Evolutionary conservation across 345 rosid species (phyloP), one percentile per base, ranked within the genome.

Genomic region (Cochlearia excelsa): DNA sequence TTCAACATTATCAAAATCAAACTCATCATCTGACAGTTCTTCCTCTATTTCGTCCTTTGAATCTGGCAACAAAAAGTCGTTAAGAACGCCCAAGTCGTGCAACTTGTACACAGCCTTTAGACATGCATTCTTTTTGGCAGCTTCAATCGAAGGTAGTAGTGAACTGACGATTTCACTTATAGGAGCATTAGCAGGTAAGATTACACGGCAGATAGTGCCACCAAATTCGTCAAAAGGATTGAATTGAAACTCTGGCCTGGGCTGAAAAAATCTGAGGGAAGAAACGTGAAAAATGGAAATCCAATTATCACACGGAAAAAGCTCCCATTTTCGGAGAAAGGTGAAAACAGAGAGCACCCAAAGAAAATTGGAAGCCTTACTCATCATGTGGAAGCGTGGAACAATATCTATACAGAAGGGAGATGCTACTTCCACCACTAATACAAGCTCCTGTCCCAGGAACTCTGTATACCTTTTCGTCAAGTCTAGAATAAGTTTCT

Each of bases 311-410:
- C 42, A 51, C 48, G 42, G 5, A 16, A 65, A 28, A 30, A 46
- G 41, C 40, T 55, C 45, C 67, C 35, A 41, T 26, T 43, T 55
- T 48, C 5, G 42, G 58, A 47, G 58, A 16, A 57, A 43, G 35
- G 10, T 46, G 35, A 59, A 56, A 39, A 44, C 37, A 30, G 45
- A 45, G 50, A 52, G 59, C 49, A 63, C 46, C 46, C 71, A 63
- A 27, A 26, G 60, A 60, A 68, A 53, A 58, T 6, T 58, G 54
- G 60, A 50, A 65, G 54, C 38, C 88, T 74, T 84, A 91, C 98
- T 86, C 96, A 60, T 92, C 98, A 68, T 78, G 98, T 9, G 93
- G 92, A 45, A 91, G 92, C 77, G 80, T 85, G 30, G 96, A 79
- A 79, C 98, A 91, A 72, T 86, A 91, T 31, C 70, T 86, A 63